Evolutionary conservation across 2,329 filamentous ascomycete species (phyloP), one percentile per base, ranked within the genome.

Genomic region (Aureobasidium sp.): DNA sequence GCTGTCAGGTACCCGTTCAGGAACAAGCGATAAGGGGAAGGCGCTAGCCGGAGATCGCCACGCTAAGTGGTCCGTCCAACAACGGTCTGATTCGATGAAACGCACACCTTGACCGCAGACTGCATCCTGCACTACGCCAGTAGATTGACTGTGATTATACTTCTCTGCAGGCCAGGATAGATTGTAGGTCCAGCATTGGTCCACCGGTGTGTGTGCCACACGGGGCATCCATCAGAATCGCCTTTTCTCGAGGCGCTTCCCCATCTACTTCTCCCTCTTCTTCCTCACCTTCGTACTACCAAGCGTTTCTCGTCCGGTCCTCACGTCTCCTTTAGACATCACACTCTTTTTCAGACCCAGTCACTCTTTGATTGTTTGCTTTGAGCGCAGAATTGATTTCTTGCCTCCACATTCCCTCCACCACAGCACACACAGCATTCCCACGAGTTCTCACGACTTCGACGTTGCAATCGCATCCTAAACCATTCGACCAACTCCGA

Each of bases 301-400:
- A 62, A 61, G 64, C 66, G 67, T 62, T 62, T 33, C 49, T 56
- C 35, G 60, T 61, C 42, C 49, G 47, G 59, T 53, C 64, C 61
- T 64, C 65, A 66, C 70, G 68, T 71, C 67, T 69, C 54, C 17
- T 52, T 66, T 48, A 69, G 70, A 68, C 70, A 68, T 64, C 64
- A 63, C 70, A 68, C 66, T 72, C 70, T 65, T 72, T 72, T 64
- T 62, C 66, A 67, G 64, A 19, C 61, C 64, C 64, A 66, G 64
- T 70, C 69, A 69, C 68, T 71, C 69, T 62, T 70, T 71, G 66
- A 64, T 62, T 44, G 31, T 37, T 52, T 63, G 48, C 39, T 44
- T 61, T 37, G 58, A 56, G 50, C 62, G 62, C 62, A 53, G 62
- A 64, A 64, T 64, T 64, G 62, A 64, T 62, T 64, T 64, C 62